phyloP scores from a whole-genome alignment of 805 yeast species.

The Kazachstania martiniae region DNA sequence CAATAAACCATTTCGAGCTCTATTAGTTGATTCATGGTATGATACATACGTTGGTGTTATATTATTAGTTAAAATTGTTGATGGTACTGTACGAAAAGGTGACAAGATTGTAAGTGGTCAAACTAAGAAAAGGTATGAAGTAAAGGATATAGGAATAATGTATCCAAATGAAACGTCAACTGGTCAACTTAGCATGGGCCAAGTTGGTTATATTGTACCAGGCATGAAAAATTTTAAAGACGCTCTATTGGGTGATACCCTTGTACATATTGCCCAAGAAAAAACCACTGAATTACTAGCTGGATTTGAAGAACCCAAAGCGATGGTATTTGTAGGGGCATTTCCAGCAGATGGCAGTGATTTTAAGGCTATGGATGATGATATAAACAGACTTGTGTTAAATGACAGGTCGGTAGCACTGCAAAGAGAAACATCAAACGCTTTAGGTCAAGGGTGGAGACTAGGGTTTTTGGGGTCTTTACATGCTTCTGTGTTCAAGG shows the following conservation, averaged over 20 bases:
- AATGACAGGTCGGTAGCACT: constrained; percentile 88
- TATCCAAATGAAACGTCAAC: constrained; percentile 75
- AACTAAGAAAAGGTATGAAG: constrained; percentile 66
- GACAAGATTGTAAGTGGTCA: constrained; percentile 69
- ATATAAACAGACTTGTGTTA: constrained; percentile 75
- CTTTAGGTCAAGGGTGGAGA: constrained; percentile 97
- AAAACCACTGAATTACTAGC: constrained; percentile 66
- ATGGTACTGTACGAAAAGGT: constrained; percentile 69
- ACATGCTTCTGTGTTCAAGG: constrained; percentile 91
- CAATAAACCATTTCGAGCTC: constrained; percentile 46
- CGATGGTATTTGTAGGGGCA: constrained; percentile 98
- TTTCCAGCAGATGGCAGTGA: constrained; percentile 93
- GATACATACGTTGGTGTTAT: constrained; percentile 89
- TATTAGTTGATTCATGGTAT: constrained; percentile 93
- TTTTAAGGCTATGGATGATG: constrained; percentile 80
- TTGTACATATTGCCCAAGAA: constrained; percentile 47
- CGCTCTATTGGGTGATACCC: constrained; percentile 87
- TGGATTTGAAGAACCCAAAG: constrained; percentile 93
- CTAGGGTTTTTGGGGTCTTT: constrained; percentile 88
- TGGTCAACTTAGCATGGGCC: constrained; percentile 67
- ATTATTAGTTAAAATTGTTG: constrained; percentile 71
- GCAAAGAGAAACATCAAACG: constrained; percentile 84
- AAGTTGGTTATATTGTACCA: constrained; percentile 88
- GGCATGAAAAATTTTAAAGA: constrained; percentile 85
- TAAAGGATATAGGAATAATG: constrained; percentile 91